These are phyloP conservation scores for Boletus huronensis DNA, from an alignment of 768 basidiomycete species.

Conservation along the genomic window DNA sequence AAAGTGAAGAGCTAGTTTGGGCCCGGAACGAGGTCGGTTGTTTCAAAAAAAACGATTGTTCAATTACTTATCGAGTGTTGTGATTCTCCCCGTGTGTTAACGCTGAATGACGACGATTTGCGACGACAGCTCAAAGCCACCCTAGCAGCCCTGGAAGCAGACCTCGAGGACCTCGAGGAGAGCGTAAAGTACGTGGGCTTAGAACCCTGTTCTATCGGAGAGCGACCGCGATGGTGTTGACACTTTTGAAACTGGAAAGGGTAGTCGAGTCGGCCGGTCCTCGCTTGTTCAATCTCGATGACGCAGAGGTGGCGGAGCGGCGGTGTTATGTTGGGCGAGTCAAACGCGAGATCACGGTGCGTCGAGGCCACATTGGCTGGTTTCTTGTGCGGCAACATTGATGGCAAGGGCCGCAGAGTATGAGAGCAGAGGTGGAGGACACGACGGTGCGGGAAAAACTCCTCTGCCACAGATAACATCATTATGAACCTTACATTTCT, in stretches of 20 bases:
- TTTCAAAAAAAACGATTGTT: not conserved
- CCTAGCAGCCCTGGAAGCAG: slow-evolving; percentile 75
- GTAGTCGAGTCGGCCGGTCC: slow-evolving; percentile 86
- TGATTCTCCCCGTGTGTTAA: not conserved
- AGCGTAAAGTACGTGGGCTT: slow-evolving; percentile 68
- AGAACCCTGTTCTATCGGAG: not conserved
- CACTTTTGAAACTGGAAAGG: slow-evolving; percentile 39
- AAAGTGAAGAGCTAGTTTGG: slow-evolving; percentile 78
- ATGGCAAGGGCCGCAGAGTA: slow-evolving; percentile 56
- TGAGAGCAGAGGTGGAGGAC: slow-evolving; percentile 60
- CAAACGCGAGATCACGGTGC: slow-evolving; percentile 74
- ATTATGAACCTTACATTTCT: not conserved
- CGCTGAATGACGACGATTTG: not conserved
- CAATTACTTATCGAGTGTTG: not conserved
- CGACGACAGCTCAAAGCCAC: slow-evolving; percentile 61
- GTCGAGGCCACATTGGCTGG: slow-evolving; percentile 21
- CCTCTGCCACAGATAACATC: not conserved
- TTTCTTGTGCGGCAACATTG: slow-evolving; percentile 7
- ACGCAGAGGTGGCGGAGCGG: slow-evolving; percentile 70
- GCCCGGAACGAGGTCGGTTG: slow-evolving; percentile 66
- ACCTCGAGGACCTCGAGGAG: slow-evolving; percentile 91
- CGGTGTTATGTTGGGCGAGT: slow-evolving; percentile 75
- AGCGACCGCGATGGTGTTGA: not conserved
- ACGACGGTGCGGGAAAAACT: slow-evolving; percentile 12
- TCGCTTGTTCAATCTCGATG: slow-evolving; percentile 77